phyloP scores from a whole-genome alignment of 768 basidiomycete species.

The Amanita thiersii region DNA sequence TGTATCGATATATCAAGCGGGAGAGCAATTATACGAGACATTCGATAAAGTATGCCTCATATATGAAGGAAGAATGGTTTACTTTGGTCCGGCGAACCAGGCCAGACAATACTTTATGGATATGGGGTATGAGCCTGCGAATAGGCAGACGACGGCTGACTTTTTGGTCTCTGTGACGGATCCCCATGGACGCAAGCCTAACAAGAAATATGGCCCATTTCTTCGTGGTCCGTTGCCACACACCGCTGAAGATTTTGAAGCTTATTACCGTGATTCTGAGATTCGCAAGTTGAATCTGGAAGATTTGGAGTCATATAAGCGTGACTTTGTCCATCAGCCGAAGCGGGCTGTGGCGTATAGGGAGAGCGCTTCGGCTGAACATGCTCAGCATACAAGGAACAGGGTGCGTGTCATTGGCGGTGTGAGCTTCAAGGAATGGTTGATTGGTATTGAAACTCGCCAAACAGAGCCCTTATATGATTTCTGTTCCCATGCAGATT shows the following conservation, averaged over 20 bases:
- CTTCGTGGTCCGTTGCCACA: slow-evolving; percentile 24
- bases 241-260: slow-evolving; percentile 43
- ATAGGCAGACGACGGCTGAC: slow-evolving; percentile 59
- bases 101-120: slow-evolving; percentile 71
- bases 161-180: slow-evolving; percentile 58
- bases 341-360: slow-evolving; percentile 32
- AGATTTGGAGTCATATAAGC: slow-evolving; percentile 42
- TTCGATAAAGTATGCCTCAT: slow-evolving; percentile 76
- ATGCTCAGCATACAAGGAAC: slow-evolving; percentile 33
- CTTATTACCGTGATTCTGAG: slow-evolving; percentile 19
- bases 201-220: slow-evolving; percentile 18
- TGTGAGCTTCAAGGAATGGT: neutral
- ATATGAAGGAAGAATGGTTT: slow-evolving; percentile 69
- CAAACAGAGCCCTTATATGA: slow-evolving; percentile 27
- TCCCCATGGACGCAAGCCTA: slow-evolving; percentile 41
- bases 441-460: neutral
- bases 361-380: slow-evolving; percentile 40
- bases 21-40: slow-evolving; percentile 52
- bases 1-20: slow-evolving; percentile 81
- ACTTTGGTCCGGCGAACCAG: slow-evolving; percentile 58
- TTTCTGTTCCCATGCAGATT: slow-evolving; percentile 34
- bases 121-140: slow-evolving; percentile 52
- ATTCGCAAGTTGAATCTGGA: slow-evolving; percentile 15
- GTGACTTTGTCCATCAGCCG: slow-evolving; percentile 33
- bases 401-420: slow-evolving; percentile 12